Percentiles rank a stretch among this genome's conserved stretches.
Evolutionary conservation across 108 stramenopile species (phyloP).

Genomic region (Skeletonema grethae): DNA sequence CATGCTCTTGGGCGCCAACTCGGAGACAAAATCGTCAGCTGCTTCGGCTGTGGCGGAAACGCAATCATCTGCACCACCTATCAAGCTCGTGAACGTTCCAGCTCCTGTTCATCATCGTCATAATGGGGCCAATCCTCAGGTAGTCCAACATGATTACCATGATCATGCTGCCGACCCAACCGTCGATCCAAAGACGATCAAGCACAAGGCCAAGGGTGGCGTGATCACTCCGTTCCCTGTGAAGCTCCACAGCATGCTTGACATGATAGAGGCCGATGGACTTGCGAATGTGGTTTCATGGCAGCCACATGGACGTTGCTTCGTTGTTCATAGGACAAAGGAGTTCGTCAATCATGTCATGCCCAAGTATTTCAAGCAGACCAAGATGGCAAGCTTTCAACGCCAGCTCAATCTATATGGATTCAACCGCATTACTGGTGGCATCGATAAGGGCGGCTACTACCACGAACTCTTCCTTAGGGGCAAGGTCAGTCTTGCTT

Average conservation of each 20-base stretch:
- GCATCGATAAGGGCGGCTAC: constrained; percentile 69
- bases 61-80: constrained; percentile 2
- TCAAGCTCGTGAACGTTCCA: neutral
- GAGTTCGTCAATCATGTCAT: constrained; percentile 79
- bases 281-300: constrained; percentile 75
- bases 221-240: constrained; percentile 70
- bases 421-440: constrained; percentile 77
- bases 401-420: constrained; percentile 94
- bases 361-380: constrained; percentile 88
- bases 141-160: constrained; percentile 74
- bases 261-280: constrained; percentile 55
- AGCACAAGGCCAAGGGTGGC: constrained; percentile 63
- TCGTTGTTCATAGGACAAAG: constrained; percentile 86
- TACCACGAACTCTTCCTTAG: constrained; percentile 84
- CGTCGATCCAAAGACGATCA: constrained; percentile 47
- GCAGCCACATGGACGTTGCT: constrained; percentile 88
- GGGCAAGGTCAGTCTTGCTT: constrained; percentile 63
- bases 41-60: constrained; percentile 7
- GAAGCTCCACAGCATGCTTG: constrained; percentile 80
- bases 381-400: constrained; percentile 89
- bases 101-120: constrained; percentile 11
- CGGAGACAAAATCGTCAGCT: constrained; percentile 6
- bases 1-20: constrained; percentile 20
- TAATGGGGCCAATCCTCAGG: constrained; percentile 2
- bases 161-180: constrained; percentile 66